These are phyloP conservation scores for Verbena officinalis DNA, from an alignment of 257 asterid genomes.

Conservation along the genomic window DNA sequence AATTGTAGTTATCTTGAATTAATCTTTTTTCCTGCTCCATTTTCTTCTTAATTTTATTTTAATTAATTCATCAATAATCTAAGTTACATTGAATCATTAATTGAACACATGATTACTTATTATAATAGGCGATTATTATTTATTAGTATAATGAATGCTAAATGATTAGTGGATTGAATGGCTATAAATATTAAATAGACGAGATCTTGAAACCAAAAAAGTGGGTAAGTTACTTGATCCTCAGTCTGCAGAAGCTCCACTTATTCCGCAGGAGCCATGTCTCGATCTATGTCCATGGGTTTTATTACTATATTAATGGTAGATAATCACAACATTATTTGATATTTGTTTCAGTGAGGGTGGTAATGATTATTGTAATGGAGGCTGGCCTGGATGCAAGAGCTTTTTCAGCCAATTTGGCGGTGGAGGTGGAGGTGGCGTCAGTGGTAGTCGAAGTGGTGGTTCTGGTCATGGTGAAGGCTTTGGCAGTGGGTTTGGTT, in stretches of 20 bases:
- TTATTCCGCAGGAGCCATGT: background rate
- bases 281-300: background rate
- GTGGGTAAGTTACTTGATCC: background rate
- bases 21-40: too few species aligned
- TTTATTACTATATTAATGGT: background rate
- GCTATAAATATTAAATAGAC: background rate
- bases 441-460: background rate
- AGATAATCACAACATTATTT: background rate
- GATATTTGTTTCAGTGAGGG: background rate
- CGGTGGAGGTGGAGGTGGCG: background rate
- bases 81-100: background rate
- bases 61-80: too few species aligned
- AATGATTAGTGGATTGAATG: background rate
- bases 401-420: background rate
- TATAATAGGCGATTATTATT: too few species aligned
- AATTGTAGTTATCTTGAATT: background rate
- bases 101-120: background rate
- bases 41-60: too few species aligned
- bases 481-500: constrained; percentile 1
- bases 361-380: background rate
- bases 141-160: background rate
- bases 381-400: constrained; percentile 8
- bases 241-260: background rate
- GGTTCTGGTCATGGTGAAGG: constrained; percentile 16
- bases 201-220: background rate